Evolutionary conservation across 108 stramenopile genomes (phyloP).

Genomic region (Nannochloropsis gaditana): DNA sequence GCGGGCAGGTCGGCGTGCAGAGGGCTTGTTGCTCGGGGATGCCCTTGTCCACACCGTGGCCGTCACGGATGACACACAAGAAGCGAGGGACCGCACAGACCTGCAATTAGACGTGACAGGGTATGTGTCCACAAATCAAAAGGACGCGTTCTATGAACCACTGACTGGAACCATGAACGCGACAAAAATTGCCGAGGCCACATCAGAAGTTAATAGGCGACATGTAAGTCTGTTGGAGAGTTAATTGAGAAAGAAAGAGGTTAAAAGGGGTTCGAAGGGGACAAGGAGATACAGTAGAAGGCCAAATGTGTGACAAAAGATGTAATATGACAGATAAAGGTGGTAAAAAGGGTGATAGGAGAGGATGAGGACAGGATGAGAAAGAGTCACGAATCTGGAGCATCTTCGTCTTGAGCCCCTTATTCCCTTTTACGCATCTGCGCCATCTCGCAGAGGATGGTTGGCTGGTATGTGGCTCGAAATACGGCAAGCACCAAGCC

Average conservation of each 20-base stretch:
- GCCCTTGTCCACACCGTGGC: background rate
- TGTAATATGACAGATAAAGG: too few species aligned
- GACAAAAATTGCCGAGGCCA: background rate
- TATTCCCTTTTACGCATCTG: background rate
- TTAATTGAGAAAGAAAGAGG: too few species aligned
- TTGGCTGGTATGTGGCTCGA: slow-evolving; percentile 1
- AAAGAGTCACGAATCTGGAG: background rate
- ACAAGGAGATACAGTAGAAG: background rate
- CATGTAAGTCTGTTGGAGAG: background rate
- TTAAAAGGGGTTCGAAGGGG: background rate
- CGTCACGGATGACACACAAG: background rate
- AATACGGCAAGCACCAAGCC: background rate
- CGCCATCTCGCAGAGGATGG: background rate
- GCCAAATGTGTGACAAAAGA: background rate
- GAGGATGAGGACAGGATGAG: background rate
- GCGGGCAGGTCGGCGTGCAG: background rate
- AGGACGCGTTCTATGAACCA: slow-evolving; percentile 9
- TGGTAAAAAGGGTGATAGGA: too few species aligned
- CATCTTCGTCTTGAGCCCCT: background rate
- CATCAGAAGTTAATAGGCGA: background rate
- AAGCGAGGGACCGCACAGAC: background rate
- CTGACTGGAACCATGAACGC: background rate
- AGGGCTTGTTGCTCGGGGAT: background rate
- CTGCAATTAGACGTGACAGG: background rate
- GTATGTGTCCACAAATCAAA: background rate